These are phyloP conservation scores for Apiospora aurea DNA, from an alignment of 2,329 filamentous ascomycete genomes.

Conservation along the genomic window DNA sequence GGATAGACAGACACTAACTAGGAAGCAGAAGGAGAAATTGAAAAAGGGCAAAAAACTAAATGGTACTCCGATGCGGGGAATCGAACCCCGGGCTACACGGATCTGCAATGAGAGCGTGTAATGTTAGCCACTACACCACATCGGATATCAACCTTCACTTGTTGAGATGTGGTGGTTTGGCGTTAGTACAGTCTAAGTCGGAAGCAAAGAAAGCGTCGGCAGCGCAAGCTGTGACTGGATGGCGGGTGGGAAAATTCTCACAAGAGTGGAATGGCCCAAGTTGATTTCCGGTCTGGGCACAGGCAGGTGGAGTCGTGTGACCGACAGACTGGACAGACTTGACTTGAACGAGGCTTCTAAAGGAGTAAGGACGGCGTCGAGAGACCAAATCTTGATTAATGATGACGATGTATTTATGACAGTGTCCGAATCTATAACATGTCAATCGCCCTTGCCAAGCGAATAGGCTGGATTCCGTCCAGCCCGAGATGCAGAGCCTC, in stretches of 20 bases:
- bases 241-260: too few species aligned
- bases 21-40: neutral
- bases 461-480: slow-evolving; percentile 13
- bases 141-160: neutral
- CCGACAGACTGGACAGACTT: too few species aligned
- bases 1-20: neutral
- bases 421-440: slow-evolving; percentile 11
- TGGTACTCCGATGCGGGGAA: slow-evolving; percentile 38
- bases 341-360: too few species aligned
- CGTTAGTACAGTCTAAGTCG: neutral
- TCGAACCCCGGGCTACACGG: slow-evolving; percentile 41
- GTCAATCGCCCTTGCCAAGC: neutral
- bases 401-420: slow-evolving; percentile 7
- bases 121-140: slow-evolving; percentile 12
- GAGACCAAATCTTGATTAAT: neutral
- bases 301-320: too few species aligned
- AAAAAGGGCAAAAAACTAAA: neutral
- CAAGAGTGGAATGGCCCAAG: too few species aligned
- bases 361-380: neutral
- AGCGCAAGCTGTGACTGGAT: too few species aligned
- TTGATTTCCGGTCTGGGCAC: too few species aligned
- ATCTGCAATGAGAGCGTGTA: slow-evolving; percentile 29
- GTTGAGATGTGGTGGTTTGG: neutral
- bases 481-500: slow-evolving; percentile 3
- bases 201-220: too few species aligned